Evolutionary conservation across 2,329 filamentous ascomycete genomes (phyloP).

Genomic region (Colletotrichum orchidophilum): DNA sequence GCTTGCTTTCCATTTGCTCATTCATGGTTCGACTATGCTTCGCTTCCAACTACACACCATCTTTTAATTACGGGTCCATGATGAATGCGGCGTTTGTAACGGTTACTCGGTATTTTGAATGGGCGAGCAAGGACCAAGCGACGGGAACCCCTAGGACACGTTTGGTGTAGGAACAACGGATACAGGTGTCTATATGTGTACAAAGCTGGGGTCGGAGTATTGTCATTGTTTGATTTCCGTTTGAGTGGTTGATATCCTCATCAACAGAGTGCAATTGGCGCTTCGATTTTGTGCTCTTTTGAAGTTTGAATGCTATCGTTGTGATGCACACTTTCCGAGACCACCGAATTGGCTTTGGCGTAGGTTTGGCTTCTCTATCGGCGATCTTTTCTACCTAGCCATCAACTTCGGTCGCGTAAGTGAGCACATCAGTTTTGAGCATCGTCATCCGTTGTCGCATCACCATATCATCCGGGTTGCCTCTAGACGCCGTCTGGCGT

Average conservation of each 20-base stretch:
- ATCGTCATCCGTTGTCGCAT: not conserved
- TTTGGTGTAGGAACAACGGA: slow-evolving; percentile 11
- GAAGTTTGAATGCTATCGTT: not conserved
- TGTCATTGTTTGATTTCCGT: slow-evolving; percentile 6
- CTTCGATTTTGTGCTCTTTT: not conserved
- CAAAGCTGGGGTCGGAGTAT: slow-evolving; percentile 19
- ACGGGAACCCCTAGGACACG: slow-evolving; percentile 10
- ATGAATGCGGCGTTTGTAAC: slow-evolving; percentile 30
- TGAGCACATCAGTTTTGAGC: not conserved
- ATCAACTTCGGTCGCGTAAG: not conserved
- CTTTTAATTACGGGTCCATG: slow-evolving; percentile 32
- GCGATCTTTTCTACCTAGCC: too few species aligned
- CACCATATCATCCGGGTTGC: not conserved
- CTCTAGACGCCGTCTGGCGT: not conserved
- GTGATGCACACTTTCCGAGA: too few species aligned
- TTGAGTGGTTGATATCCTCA: slow-evolving; percentile 22
- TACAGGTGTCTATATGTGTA: slow-evolving; percentile 8
- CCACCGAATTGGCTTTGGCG: too few species aligned
- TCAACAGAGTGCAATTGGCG: slow-evolving; percentile 16
- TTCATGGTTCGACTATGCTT: slow-evolving; percentile 10
- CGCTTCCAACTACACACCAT: slow-evolving; percentile 32
- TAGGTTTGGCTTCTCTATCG: too few species aligned
- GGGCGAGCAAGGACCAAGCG: slow-evolving; percentile 10
- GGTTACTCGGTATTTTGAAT: slow-evolving; percentile 3
- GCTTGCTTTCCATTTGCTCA: slow-evolving; percentile 15